A percentile compares a stretch with the other conserved stretches of the same genome.
Conservation (phyloP, 345 rosid species). For the Diplotaxis tenuifolia region DNA sequence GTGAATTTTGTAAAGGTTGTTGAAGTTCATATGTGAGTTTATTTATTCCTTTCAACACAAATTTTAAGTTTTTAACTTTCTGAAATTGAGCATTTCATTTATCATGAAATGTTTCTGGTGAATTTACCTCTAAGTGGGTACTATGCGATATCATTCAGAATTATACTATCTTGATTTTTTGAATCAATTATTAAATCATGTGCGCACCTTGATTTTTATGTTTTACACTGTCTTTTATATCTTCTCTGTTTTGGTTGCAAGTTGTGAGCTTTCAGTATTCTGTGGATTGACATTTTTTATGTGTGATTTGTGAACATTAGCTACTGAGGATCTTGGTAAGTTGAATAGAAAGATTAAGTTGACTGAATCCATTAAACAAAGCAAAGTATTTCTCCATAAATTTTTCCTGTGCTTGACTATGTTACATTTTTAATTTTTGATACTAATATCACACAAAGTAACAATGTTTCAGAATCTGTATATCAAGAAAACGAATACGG, state of each 20-base stretch:
- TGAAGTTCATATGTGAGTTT: background rate
- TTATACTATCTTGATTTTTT: too few relatives aligned
- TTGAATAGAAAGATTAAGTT: too few relatives aligned
- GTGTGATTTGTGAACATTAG: background rate
- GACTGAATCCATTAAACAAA: too few relatives aligned
- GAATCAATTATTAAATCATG: conserved; percentile 12
- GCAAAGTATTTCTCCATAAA: background rate
- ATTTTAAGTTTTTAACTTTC: background rate
- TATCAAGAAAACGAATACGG: conserved; percentile 95
- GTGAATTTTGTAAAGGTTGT: too few relatives aligned
- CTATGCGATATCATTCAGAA: too few relatives aligned
- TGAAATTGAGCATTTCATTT: conserved; percentile 11
- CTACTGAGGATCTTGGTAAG: too few relatives aligned
- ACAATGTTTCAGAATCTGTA: conserved; percentile 71
- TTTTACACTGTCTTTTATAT: background rate
- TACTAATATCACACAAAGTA: background rate
- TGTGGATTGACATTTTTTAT: too few relatives aligned
- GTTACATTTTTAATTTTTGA: background rate
- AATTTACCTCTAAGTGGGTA: background rate
- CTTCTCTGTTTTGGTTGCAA: background rate
- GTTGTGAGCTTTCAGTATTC: conserved; percentile 26
- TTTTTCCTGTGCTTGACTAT: too few relatives aligned
- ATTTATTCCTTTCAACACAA: background rate
- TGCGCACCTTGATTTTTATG: background rate
- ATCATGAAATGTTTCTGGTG: conserved; percentile 8